phyloP scores from a whole-genome alignment of 2,329 filamentous ascomycete genomes.

The Fusarium ambrosium region DNA sequence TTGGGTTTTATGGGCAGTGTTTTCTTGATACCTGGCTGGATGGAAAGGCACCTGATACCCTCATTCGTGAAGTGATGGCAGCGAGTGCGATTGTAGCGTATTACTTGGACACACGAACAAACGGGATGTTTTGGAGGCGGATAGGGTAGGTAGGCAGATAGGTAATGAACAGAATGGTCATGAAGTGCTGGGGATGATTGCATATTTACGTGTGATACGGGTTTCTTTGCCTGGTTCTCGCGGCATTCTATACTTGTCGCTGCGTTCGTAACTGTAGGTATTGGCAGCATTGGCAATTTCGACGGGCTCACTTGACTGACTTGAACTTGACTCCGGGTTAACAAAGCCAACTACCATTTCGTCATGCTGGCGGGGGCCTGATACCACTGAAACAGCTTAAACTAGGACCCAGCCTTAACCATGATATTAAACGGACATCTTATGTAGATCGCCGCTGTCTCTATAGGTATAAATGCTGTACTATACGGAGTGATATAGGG shows the following conservation, averaged over 20 bases:
- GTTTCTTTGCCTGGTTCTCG: no score
- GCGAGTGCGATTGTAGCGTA: constrained; percentile 36
- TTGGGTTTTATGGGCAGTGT: constrained; percentile 24
- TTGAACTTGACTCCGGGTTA: neutral
- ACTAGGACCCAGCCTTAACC: neutral
- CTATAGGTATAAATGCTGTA: neutral
- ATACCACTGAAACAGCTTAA: neutral
- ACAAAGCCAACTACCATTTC: neutral
- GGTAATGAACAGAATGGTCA: constrained; percentile 14
- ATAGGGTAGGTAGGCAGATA: neutral
- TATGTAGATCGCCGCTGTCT: neutral
- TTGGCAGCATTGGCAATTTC: no score
- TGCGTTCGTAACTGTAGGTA: neutral
- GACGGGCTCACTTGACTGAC: neutral
- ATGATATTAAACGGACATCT: neutral
- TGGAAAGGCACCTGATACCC: constrained; percentile 50
- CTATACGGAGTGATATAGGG: neutral
- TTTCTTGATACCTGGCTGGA: constrained; percentile 42
- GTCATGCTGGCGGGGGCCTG: neutral
- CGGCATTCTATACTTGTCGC: neutral
- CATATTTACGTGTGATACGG: neutral
- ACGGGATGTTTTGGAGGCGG: constrained; percentile 2
- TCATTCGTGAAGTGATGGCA: constrained; percentile 41
- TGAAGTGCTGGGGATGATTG: neutral
- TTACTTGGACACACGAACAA: constrained; percentile 23